These are phyloP conservation scores for Xylaria acuta DNA, from an alignment of 495 filamentous ascomycete genomes.

Conservation along the genomic window DNA sequence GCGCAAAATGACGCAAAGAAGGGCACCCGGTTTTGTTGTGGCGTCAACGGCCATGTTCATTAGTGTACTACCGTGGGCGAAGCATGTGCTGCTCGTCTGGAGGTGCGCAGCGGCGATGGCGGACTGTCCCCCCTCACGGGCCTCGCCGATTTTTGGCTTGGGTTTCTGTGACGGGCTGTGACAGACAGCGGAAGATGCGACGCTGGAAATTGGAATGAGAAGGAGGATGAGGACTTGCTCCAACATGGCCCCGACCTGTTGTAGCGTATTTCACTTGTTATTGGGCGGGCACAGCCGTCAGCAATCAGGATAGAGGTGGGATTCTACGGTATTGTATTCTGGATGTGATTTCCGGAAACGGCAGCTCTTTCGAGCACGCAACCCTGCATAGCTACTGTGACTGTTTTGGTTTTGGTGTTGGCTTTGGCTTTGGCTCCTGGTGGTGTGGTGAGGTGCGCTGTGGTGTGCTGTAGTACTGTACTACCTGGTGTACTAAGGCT, in stretches of 20 bases:
- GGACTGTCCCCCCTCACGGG: not conserved
- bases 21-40: not conserved
- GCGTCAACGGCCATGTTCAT: not conserved
- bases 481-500: not conserved
- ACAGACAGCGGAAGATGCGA: not conserved
- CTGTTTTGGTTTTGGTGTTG: constrained; percentile 4
- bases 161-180: not conserved
- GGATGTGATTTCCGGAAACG: constrained; percentile 16
- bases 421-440: no score
- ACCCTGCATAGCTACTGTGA: not conserved
- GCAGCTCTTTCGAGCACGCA: constrained; percentile 13
- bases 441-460: not conserved
- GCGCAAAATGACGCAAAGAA: constrained; percentile 16
- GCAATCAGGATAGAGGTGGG: constrained; percentile 11
- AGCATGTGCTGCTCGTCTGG: constrained; percentile 18
- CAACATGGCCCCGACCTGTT: not conserved
- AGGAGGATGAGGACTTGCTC: not conserved
- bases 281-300: constrained; percentile 11
- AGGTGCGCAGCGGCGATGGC: not conserved
- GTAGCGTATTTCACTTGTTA: constrained; percentile 9
- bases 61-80: not conserved
- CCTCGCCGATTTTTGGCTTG: not conserved
- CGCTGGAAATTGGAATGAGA: not conserved
- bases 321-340: constrained; percentile 16
- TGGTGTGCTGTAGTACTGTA: not conserved